These are phyloP conservation scores for Spiraea crenata DNA, from an alignment of 331 rosid genomes.

Conservation along the genomic window DNA sequence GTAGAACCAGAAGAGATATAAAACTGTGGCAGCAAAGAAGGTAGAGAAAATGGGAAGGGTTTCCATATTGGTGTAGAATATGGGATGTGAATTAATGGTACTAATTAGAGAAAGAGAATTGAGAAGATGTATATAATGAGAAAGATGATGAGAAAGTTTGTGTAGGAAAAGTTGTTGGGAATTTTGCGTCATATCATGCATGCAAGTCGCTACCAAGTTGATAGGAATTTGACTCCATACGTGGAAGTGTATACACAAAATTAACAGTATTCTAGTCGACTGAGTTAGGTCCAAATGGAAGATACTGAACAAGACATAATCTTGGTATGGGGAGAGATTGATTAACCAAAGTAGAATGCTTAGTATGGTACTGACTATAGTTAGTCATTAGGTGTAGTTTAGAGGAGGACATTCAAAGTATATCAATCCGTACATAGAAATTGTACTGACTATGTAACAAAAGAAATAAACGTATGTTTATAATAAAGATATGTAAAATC, in stretches of 20 bases:
- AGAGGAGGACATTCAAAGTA: no score
- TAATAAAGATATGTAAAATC: no score
- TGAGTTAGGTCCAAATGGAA: conserved; percentile 1
- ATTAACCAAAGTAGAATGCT: not conserved
- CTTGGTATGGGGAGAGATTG: not conserved
- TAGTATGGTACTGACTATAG: no score
- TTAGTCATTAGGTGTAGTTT: no score
- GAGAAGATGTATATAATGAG: conserved; percentile 17
- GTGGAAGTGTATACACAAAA: conserved; percentile 15
- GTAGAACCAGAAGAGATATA: conserved; percentile 66
- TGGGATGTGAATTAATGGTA: not conserved
- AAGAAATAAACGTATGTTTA: no score
- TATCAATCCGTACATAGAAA: no score
- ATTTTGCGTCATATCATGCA: conserved; percentile 23
- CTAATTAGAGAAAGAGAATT: conserved; percentile 1
- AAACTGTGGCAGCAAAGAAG: conserved; percentile 26
- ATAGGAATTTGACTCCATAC: conserved; percentile 13
- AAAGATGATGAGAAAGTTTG: conserved; percentile 12
- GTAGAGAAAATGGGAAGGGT: conserved; percentile 32
- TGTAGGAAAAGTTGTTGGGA: conserved; percentile 68
- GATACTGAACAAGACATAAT: not conserved
- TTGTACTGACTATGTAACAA: no score
- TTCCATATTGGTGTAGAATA: conserved; percentile 34
- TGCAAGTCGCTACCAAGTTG: conserved; percentile 37
- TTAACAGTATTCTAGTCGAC: not conserved